These are phyloP conservation scores for Plantago rigida DNA, from an alignment of 305 asterid species.

Conservation along the genomic window DNA sequence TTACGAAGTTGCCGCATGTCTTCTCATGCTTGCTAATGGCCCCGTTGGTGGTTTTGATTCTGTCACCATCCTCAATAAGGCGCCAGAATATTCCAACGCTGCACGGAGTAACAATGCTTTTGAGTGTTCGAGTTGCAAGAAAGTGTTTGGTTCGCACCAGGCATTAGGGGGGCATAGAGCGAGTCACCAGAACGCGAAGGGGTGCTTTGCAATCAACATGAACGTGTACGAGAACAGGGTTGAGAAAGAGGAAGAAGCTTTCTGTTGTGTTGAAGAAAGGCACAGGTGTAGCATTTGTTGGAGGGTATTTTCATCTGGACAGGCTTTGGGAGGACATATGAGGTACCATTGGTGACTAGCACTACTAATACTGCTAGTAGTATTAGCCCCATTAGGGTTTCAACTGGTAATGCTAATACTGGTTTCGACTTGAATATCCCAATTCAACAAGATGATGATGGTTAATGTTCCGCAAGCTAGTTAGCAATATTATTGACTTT, in stretches of 20 bases:
- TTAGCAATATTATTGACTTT: no score
- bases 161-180: slow-evolving; percentile 67
- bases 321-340: slow-evolving; percentile 73
- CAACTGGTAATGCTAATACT: not conserved
- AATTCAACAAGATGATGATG: slow-evolving; percentile 2
- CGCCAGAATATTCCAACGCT: not conserved
- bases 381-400: slow-evolving; percentile 22
- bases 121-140: slow-evolving; percentile 68
- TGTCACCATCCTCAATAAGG: not conserved
- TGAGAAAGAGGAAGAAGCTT: not conserved
- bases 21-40: slow-evolving; percentile 42
- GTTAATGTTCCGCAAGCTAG: no score
- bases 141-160: slow-evolving; percentile 61
- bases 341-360: slow-evolving; percentile 26
- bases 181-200: slow-evolving; percentile 65
- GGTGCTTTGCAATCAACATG: slow-evolving; percentile 55
- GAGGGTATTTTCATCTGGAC: slow-evolving; percentile 61
- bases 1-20: slow-evolving; percentile 44
- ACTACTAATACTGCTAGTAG: not conserved
- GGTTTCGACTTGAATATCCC: slow-evolving; percentile 40
- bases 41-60: not conserved
- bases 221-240: slow-evolving; percentile 22
- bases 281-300: slow-evolving; percentile 53
- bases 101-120: slow-evolving; percentile 19
- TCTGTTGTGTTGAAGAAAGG: slow-evolving; percentile 7